phyloP scores from a whole-genome alignment of 768 basidiomycete species.

The Rhodotorula taiwanensis region DNA sequence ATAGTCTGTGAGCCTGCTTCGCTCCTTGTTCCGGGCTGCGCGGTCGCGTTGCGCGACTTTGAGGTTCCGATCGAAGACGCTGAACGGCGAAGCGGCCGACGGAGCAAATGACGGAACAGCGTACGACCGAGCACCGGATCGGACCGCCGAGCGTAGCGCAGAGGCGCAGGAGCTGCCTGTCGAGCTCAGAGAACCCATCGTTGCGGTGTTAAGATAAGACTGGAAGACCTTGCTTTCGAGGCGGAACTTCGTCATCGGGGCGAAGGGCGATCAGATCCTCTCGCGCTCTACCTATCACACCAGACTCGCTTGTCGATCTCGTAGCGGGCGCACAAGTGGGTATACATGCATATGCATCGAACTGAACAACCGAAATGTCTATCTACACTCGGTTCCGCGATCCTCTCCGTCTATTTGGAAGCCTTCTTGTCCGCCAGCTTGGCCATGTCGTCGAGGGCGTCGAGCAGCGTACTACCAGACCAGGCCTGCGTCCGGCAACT shows the following conservation, averaged over 20 bases:
- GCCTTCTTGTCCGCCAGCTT: background rate
- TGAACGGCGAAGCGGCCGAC: constrained; percentile 56
- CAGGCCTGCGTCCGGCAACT: constrained; percentile 93
- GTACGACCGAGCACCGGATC: background rate
- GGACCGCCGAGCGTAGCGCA: background rate
- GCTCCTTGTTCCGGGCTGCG: constrained; percentile 55
- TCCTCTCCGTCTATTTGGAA: background rate
- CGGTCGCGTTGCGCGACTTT: constrained; percentile 74
- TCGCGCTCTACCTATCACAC: too few relatives aligned
- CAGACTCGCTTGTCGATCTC: too few relatives aligned
- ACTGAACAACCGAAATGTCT: too few relatives aligned
- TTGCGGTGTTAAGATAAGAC: too few relatives aligned
- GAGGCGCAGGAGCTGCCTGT: too few relatives aligned
- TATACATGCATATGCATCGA: too few relatives aligned
- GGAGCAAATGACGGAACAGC: constrained; percentile 37
- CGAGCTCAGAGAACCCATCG: too few relatives aligned
- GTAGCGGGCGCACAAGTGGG: too few relatives aligned
- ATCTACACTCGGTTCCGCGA: too few relatives aligned
- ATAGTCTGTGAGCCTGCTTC: constrained; percentile 80
- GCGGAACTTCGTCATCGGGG: too few relatives aligned
- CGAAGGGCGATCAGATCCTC: too few relatives aligned
- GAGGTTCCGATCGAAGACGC: constrained; percentile 75
- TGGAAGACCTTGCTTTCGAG: too few relatives aligned
- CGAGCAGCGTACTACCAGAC: constrained; percentile 52
- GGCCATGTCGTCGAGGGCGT: constrained; percentile 34